Evolutionary conservation across 192 early-diverging fungal species (phyloP).

Genomic region (Backusella macrospora): DNA sequence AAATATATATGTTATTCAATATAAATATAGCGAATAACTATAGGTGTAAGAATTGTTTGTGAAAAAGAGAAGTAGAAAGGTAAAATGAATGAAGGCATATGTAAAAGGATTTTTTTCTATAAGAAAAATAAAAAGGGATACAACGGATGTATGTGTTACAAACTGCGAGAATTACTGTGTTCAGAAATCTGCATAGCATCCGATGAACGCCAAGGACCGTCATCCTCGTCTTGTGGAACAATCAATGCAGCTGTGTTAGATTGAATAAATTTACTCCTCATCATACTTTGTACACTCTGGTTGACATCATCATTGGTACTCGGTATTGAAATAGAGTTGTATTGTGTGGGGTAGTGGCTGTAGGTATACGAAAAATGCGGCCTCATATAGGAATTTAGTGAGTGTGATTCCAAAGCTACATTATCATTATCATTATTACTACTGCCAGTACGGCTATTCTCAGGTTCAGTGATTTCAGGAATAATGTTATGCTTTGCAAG

Average conservation of each 20-base stretch:
- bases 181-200: neutral
- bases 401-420: neutral
- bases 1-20: neutral
- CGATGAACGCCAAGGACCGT: constrained; percentile 13
- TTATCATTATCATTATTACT: neutral
- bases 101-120: neutral
- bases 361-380: neutral
- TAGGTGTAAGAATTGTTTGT: no score
- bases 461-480: neutral
- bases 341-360: neutral
- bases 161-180: neutral
- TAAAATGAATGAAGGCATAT: constrained; percentile 1
- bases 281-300: neutral
- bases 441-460: neutral
- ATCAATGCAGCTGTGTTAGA: constrained; percentile 12
- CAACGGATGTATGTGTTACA: constrained; percentile 4
- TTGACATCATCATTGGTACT: neutral
- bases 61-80: neutral
- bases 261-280: neutral
- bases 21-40: neutral
- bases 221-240: constrained; percentile 1
- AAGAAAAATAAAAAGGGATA: neutral
- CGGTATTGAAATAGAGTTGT: constrained; percentile 2
- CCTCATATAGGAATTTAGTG: neutral
- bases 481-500: constrained; percentile 31